These are phyloP conservation scores for Metschnikowia aberdeeniae DNA, from an alignment of 805 yeast genomes.

Conservation along the genomic window DNA sequence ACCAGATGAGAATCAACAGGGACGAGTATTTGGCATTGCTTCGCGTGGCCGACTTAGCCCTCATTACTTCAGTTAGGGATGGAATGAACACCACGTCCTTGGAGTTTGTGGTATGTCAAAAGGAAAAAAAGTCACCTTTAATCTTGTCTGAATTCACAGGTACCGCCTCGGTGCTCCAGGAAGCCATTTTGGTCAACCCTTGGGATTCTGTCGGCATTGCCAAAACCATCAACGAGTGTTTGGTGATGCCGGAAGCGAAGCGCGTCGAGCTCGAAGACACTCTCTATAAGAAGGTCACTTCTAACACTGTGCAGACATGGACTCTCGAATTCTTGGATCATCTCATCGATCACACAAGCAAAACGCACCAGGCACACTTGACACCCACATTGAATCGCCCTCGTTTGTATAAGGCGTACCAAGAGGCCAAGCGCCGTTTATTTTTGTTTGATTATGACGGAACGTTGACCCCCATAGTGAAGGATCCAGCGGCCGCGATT, in stretches of 20 bases:
- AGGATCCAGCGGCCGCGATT: slow-evolving; percentile 97
- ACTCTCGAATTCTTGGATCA: slow-evolving; percentile 56
- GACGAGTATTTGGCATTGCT: slow-evolving; percentile 87
- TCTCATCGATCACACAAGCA: slow-evolving; percentile 38
- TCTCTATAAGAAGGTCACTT: slow-evolving; percentile 59
- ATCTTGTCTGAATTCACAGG: slow-evolving; percentile 93
- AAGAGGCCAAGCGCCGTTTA: slow-evolving; percentile 60
- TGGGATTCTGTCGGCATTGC: slow-evolving; percentile 97
- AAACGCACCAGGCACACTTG: slow-evolving; percentile 42
- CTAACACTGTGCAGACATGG: slow-evolving; percentile 80
- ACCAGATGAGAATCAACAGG: slow-evolving; percentile 81
- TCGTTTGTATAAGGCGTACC: slow-evolving; percentile 54
- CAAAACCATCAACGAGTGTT: slow-evolving; percentile 67
- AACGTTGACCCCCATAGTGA: slow-evolving; percentile 92
- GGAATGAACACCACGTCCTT: slow-evolving; percentile 95
- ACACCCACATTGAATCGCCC: slow-evolving; percentile 79
- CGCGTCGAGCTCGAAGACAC: slow-evolving; percentile 46
- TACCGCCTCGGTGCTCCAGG: slow-evolving; percentile 63
- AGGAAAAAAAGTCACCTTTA: slow-evolving; percentile 67
- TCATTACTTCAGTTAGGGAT: slow-evolving; percentile 88
- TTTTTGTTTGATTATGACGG: slow-evolving; percentile 97
- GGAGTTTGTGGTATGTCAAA: slow-evolving; percentile 87
- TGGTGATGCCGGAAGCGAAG: slow-evolving; percentile 48
- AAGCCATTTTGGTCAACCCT: slow-evolving; percentile 85
- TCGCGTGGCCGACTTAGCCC: slow-evolving; percentile 84